These are phyloP conservation scores for Phytophthora multivora DNA, from an alignment of 352 stramenopile species.

Conservation along the genomic window DNA sequence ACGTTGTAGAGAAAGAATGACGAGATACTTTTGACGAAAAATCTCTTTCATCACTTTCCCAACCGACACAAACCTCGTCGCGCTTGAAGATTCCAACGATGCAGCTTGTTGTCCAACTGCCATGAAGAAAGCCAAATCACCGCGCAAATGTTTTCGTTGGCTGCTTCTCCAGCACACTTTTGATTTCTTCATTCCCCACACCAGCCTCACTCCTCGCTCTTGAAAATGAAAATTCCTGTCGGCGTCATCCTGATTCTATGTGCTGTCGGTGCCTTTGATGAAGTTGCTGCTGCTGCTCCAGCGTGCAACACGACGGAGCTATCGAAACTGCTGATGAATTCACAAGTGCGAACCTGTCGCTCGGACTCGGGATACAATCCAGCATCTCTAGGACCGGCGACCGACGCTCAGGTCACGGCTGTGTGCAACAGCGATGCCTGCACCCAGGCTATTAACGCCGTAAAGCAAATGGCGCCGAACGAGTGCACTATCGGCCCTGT, in stretches of 20 bases:
- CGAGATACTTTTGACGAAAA: neutral
- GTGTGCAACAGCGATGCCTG: slow-evolving; percentile 45
- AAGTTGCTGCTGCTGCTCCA: slow-evolving; percentile 7
- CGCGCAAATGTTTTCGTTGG: neutral
- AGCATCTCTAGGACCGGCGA: slow-evolving; percentile 29
- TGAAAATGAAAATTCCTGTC: slow-evolving; percentile 25
- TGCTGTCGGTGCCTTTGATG: neutral
- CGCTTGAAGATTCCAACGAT: slow-evolving; percentile 10
- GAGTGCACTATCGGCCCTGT: slow-evolving; percentile 38
- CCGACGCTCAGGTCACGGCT: slow-evolving; percentile 27
- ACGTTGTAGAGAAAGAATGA: neutral
- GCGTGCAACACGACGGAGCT: slow-evolving; percentile 34
- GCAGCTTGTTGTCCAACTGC: slow-evolving; percentile 16
- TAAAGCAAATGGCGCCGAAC: slow-evolving; percentile 32
- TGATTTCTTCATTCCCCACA: slow-evolving; percentile 15
- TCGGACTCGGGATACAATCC: slow-evolving; percentile 40
- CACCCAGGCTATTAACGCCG: slow-evolving; percentile 18
- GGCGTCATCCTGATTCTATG: slow-evolving; percentile 6
- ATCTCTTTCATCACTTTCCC: slow-evolving; percentile 11
- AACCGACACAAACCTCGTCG: slow-evolving; percentile 16
- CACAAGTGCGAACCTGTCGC: slow-evolving; percentile 35
- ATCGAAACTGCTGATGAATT: slow-evolving; percentile 28
- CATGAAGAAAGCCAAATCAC: neutral
- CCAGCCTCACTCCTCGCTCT: neutral
- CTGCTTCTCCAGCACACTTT: slow-evolving; percentile 13